Evolutionary conservation across 306 rosid species (phyloP).

Genomic region (Calophaca sinica): DNA sequence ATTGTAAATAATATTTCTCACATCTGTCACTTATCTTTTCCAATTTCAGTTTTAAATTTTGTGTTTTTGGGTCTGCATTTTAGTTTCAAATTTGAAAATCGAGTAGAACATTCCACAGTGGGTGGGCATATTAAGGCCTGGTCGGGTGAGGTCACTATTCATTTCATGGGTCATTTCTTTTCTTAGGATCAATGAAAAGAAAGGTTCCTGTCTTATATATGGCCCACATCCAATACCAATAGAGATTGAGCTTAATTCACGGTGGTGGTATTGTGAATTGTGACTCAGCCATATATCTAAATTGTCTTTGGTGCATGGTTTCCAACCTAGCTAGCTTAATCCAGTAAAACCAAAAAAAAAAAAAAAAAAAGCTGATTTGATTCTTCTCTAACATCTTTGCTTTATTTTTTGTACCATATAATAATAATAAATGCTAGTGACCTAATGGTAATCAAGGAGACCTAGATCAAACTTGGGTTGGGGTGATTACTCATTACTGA

Average conservation of each 20-base stretch:
- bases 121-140: too few relatives aligned
- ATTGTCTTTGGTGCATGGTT: slow-evolving; percentile 29
- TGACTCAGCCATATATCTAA: slow-evolving; percentile 29
- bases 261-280: slow-evolving; percentile 27
- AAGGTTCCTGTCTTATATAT: slow-evolving; percentile 32
- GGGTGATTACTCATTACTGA: not conserved
- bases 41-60: too few relatives aligned
- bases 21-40: too few relatives aligned
- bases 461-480: not conserved
- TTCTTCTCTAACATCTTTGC: slow-evolving; percentile 25
- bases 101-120: too few relatives aligned
- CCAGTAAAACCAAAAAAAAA: slow-evolving; percentile 6
- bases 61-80: too few relatives aligned
- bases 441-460: not conserved
- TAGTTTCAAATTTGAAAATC: too few relatives aligned
- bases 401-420: not conserved
- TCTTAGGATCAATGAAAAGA: slow-evolving; percentile 42
- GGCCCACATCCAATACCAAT: slow-evolving; percentile 28
- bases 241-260: slow-evolving; percentile 9
- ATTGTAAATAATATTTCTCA: too few relatives aligned
- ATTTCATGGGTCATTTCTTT: not conserved
- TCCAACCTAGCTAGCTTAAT: slow-evolving; percentile 45
- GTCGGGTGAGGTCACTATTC: too few relatives aligned
- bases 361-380: slow-evolving; percentile 37
- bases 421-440: slow-evolving; percentile 7